Conservation (phyloP, 495 filamentous ascomycete species). For the Amniculicola lignicola region DNA sequence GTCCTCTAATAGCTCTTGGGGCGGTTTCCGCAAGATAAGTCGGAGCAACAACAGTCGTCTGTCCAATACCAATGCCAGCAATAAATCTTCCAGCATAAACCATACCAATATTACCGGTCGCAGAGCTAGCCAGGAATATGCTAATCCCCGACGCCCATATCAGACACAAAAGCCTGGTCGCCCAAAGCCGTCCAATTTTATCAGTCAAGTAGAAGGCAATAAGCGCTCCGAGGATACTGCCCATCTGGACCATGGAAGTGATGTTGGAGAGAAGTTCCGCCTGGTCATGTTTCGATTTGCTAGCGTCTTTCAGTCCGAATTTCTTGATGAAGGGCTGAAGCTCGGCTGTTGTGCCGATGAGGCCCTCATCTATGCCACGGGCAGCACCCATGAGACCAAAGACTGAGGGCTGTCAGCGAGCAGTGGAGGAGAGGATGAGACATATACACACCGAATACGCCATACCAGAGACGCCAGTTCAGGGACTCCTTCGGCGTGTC, state of each 20-base stretch:
- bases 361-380: slow-evolving; percentile 68
- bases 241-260: slow-evolving; percentile 70
- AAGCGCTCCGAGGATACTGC: slow-evolving; percentile 61
- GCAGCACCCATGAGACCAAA: slow-evolving; percentile 66
- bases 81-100: slow-evolving; percentile 68
- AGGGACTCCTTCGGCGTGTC: slow-evolving; percentile 35
- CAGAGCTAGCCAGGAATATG: slow-evolving; percentile 60
- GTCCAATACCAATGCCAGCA: slow-evolving; percentile 64
- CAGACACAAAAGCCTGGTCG: slow-evolving; percentile 62
- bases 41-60: slow-evolving; percentile 62
- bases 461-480: slow-evolving; percentile 39
- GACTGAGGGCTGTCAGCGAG: slow-evolving; percentile 10
- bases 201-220: slow-evolving; percentile 67
- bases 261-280: slow-evolving; percentile 67
- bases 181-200: slow-evolving; percentile 66
- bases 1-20: slow-evolving; percentile 60
- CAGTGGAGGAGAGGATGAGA: not conserved
- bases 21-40: slow-evolving; percentile 61
- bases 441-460: slow-evolving; percentile 34
- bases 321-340: slow-evolving; percentile 58
- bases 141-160: slow-evolving; percentile 66
- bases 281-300: slow-evolving; percentile 49
- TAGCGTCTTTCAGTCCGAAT: slow-evolving; percentile 54
- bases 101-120: slow-evolving; percentile 53
- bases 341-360: slow-evolving; percentile 65